Evolutionary conservation across 345 rosid genomes (phyloP).

Genomic region (Salix viminalis): DNA sequence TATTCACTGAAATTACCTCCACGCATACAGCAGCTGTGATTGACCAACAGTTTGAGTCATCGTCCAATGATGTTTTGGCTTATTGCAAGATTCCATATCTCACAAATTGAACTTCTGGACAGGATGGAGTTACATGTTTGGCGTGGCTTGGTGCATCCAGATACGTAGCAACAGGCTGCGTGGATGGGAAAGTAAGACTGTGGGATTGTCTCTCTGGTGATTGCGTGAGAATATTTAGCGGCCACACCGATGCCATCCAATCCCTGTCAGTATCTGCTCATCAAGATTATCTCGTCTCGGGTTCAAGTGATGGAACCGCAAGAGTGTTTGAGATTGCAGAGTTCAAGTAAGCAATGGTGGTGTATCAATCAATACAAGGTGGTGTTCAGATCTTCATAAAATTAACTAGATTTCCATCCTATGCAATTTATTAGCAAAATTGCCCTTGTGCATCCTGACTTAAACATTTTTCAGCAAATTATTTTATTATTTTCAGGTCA

Average conservation of each 20-base stretch:
- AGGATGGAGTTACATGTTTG: slow-evolving; percentile 79
- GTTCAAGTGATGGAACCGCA: slow-evolving; percentile 67
- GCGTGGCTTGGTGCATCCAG: slow-evolving; percentile 69
- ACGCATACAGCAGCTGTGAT: background rate
- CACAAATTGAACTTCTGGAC: slow-evolving; percentile 12
- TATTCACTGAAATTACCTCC: background rate
- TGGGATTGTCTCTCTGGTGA: slow-evolving; percentile 86
- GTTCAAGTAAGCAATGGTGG: slow-evolving; percentile 17
- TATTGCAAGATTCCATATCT: background rate
- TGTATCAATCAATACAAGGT: background rate
- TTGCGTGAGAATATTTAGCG: slow-evolving; percentile 54
- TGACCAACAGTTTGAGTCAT: background rate
- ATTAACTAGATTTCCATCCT: too few species aligned
- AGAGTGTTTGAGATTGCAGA: slow-evolving; percentile 69
- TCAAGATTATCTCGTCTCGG: slow-evolving; percentile 57
- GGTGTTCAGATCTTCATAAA: too few species aligned
- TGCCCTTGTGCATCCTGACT: too few species aligned
- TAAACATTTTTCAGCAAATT: too few species aligned
- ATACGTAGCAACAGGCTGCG: slow-evolving; percentile 72
- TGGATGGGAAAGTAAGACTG: slow-evolving; percentile 61
- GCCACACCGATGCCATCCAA: slow-evolving; percentile 61
- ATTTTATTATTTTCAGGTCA: too few species aligned
- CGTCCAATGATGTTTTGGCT: background rate
- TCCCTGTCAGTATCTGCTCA: slow-evolving; percentile 47
- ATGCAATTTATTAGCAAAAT: too few species aligned